Evolutionary conservation across 257 asterid species (phyloP), one percentile per base, ranked within the genome.

Genomic region (Jacaranda mimosifolia): DNA sequence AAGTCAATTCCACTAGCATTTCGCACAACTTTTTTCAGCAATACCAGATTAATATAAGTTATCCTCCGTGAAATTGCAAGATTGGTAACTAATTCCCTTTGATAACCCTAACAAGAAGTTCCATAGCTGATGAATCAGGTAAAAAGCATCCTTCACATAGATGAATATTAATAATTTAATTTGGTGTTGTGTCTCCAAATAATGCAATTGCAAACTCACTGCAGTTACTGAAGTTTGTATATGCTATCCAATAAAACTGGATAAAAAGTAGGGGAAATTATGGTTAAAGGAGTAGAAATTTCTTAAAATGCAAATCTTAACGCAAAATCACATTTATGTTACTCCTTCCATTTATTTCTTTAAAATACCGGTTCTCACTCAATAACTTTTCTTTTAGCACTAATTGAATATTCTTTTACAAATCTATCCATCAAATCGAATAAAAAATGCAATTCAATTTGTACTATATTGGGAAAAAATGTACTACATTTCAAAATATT

Each of bases 121-220:
- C 48, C 64, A 40, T 62, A 63, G 51, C 49, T 42, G 49, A 13
- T 39, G 67, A 66, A 39, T 52, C 70, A 70, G 63, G 49, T 67
- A 13, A 66, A 52, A 55, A 46, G 49, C 32, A 51, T 59, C 58
- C 59, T 68, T 48, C 59, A 67, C 38, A 15, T 51, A 11, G 52
- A 40, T 59, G 57, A 53, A 4, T 40, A 36, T 51, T 26, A 46
- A 9, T 49, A 42, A 68, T 17, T 9, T 55, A 68, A 48, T 32
- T 55, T 46, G 15, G 77, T 58, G 51, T 58, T 39, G 12, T 3
- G 26, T 57, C 51, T 46, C 75, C 6, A 12, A 14, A 69, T n/a
- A 68, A 42, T 32, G 38, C 32, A 32, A 56, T 65, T 14, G 12
- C 52, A 26, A 69, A 51, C 43, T 48, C 36, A 21, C 36, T 11